phyloP scores from a whole-genome alignment of 768 basidiomycete genomes.

The Amanita inopinata region DNA sequence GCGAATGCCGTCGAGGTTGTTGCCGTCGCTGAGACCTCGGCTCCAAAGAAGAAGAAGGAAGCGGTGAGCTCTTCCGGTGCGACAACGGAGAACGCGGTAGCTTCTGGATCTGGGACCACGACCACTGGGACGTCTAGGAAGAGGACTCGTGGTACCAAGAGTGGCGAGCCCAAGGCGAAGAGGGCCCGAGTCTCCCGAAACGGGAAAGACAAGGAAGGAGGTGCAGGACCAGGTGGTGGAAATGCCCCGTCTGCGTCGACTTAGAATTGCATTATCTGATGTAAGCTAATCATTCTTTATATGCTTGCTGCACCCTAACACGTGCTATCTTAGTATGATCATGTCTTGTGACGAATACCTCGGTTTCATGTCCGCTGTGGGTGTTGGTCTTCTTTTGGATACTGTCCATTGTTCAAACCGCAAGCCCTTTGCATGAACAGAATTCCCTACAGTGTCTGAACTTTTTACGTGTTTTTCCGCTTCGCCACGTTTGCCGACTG shows the following conservation, averaged over 20 bases:
- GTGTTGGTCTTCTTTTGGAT: too few species aligned
- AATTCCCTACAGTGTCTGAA: too few species aligned
- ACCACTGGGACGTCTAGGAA: constrained; percentile 16
- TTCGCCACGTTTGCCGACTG: neutral
- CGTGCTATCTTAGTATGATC: neutral
- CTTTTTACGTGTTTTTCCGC: too few species aligned
- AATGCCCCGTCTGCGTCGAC: neutral
- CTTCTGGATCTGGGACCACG: constrained; percentile 12
- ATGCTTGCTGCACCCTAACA: neutral
- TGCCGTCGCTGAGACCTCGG: neutral
- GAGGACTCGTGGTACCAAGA: constrained; percentile 19
- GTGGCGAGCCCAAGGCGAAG: constrained; percentile 22
- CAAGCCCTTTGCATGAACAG: too few species aligned
- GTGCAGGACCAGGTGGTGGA: constrained; percentile 10
- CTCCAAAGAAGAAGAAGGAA: constrained; percentile 17
- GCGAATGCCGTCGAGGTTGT: neutral
- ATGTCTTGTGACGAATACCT: too few species aligned
- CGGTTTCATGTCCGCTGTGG: too few species aligned
- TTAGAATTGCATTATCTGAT: constrained; percentile 1
- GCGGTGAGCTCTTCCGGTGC: constrained; percentile 5
- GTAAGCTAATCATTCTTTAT: neutral
- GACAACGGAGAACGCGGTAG: constrained; percentile 6
- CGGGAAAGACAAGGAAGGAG: constrained; percentile 14
- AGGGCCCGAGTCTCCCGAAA: constrained; percentile 17
- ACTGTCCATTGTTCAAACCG: too few species aligned